Evolutionary conservation across 257 asterid species (phyloP).

Genomic region (Vinca minor): DNA sequence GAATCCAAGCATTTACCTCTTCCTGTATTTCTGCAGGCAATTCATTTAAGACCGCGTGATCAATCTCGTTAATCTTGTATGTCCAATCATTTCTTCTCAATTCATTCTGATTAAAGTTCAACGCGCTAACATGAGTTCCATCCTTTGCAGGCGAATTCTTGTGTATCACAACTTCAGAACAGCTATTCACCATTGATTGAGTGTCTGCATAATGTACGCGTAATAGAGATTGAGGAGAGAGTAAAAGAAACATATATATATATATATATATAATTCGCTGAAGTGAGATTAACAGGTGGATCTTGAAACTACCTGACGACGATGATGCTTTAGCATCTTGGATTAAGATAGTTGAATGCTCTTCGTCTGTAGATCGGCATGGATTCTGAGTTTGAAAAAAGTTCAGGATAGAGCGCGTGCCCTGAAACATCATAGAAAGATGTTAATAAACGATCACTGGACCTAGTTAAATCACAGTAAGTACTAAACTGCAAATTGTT

Average conservation of each 20-base stretch:
- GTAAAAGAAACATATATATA: background rate
- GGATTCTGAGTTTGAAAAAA: slow-evolving; percentile 42
- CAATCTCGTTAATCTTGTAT: slow-evolving; percentile 65
- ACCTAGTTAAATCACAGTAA: background rate
- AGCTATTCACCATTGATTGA: slow-evolving; percentile 12
- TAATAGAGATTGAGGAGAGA: background rate
- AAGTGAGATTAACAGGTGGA: slow-evolving; percentile 4
- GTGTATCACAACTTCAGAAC: slow-evolving; percentile 15
- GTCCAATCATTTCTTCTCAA: slow-evolving; percentile 36
- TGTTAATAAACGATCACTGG: background rate
- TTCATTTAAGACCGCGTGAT: slow-evolving; percentile 56
- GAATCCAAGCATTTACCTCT: slow-evolving; percentile 67
- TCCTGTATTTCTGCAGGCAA: slow-evolving; percentile 69
- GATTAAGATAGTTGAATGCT: slow-evolving; percentile 21
- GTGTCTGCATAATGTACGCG: slow-evolving; percentile 10
- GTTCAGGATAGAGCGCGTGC: slow-evolving; percentile 54
- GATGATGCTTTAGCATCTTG: slow-evolving; percentile 36
- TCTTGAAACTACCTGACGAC: slow-evolving; percentile 42
- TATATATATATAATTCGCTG: background rate
- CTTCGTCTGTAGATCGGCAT: slow-evolving; percentile 29
- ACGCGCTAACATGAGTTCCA: slow-evolving; percentile 17
- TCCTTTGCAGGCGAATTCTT: slow-evolving; percentile 23
- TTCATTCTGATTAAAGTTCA: slow-evolving; percentile 26
- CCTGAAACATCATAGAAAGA: slow-evolving; percentile 36
- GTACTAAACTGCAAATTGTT: background rate